A percentile compares a stretch with the other conserved stretches of the same genome.
Conservation (phyloP, 2,329 filamentous ascomycete species). For the Fusarium sublunatum region DNA sequence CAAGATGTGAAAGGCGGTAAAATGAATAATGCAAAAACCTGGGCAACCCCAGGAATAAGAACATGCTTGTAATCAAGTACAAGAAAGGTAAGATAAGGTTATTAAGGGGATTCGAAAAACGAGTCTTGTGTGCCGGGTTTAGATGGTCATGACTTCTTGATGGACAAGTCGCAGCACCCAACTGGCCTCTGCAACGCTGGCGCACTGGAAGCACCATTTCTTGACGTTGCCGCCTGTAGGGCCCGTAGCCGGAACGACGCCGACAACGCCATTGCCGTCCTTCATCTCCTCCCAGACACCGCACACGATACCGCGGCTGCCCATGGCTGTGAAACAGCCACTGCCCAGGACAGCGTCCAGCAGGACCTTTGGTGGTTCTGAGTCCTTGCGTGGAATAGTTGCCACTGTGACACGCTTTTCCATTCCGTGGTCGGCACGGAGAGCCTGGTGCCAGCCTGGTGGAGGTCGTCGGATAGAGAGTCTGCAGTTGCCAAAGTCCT, state of each 20-base stretch:
- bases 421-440: constrained; percentile 70
- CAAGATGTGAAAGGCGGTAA: constrained; percentile 27
- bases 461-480: constrained; percentile 85
- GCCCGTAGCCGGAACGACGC: constrained; percentile 63
- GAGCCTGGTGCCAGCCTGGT: constrained; percentile 67
- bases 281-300: constrained; percentile 86
- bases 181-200: constrained; percentile 62
- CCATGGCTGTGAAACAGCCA: constrained; percentile 85
- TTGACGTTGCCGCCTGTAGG: constrained; percentile 66
- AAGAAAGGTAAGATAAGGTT: constrained; percentile 9
- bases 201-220: constrained; percentile 73
- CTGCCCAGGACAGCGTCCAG: constrained; percentile 88
- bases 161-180: constrained; percentile 69
- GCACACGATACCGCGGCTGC: constrained; percentile 86
- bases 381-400: constrained; percentile 73
- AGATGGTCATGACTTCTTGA: constrained; percentile 62
- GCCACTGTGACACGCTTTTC: constrained; percentile 89
- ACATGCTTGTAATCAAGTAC: constrained; percentile 18
- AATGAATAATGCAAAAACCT: constrained; percentile 20
- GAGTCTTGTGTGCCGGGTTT: background rate
- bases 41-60: constrained; percentile 3
- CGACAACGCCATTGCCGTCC: constrained; percentile 68
- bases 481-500: constrained; percentile 86
- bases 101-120: constrained; percentile 4
- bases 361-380: constrained; percentile 69